Percentiles rank a stretch among this genome's conserved stretches.
Conservation (phyloP, 805 yeast species). For the Gaillardinia entomophila region DNA sequence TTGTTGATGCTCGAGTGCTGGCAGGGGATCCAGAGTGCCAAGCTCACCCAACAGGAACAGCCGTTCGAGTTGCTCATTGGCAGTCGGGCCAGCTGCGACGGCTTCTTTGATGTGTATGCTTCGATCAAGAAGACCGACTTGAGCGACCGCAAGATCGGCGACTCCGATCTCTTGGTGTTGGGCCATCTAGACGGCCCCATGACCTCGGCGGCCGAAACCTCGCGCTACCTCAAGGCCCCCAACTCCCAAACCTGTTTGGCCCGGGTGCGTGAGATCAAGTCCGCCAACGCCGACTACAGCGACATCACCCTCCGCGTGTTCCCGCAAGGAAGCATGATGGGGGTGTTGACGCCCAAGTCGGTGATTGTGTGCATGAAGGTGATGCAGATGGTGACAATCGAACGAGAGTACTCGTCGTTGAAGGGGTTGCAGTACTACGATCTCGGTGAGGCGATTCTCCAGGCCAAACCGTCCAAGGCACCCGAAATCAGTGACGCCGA, state of each 20-base stretch:
- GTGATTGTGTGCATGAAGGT: constrained; percentile 65
- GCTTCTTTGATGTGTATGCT: constrained; percentile 82
- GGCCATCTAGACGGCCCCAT: constrained; percentile 28
- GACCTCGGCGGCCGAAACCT: constrained; percentile 11
- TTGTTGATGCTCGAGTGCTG: constrained; percentile 84
- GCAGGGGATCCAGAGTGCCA: constrained; percentile 79
- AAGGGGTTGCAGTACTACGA: constrained; percentile 81
- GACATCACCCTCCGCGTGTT: constrained; percentile 72
- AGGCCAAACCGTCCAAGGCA: constrained; percentile 55
- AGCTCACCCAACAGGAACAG: constrained; percentile 49
- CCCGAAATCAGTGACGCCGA: constrained; percentile 23
- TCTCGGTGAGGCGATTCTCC: constrained; percentile 57
- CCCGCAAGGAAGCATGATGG: constrained; percentile 46
- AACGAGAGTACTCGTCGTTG: constrained; percentile 84
- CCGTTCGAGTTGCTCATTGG: constrained; percentile 72
- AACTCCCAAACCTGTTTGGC: constrained; percentile 62
- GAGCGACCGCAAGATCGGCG: constrained; percentile 52
- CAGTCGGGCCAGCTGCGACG: constrained; percentile 75
- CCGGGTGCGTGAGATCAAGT: constrained; percentile 68
- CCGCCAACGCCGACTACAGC: constrained; percentile 54
- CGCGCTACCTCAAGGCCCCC: constrained; percentile 22
- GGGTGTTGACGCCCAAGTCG: constrained; percentile 56
- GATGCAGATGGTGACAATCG: constrained; percentile 85
- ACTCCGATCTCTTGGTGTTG: constrained; percentile 68
- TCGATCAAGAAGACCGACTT: constrained; percentile 52